Evolutionary conservation across 2,329 filamentous ascomycete species (phyloP), one percentile per base, ranked within the genome.

Genomic region (Pyrenophora seminiperda): DNA sequence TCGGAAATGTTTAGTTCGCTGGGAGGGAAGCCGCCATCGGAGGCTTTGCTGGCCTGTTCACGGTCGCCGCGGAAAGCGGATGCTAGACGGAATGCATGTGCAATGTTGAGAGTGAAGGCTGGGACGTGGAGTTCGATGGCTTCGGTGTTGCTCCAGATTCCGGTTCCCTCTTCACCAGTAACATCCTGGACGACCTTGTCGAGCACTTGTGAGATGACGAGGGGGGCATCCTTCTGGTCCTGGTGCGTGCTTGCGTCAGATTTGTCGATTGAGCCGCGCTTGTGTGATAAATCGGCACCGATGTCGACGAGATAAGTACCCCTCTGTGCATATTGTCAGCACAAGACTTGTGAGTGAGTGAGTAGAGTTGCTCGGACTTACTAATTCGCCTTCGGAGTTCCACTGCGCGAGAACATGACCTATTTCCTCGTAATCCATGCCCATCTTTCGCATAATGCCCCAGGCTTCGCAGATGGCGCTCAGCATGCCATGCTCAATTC

Each of bases 141-240:
- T 64, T 89, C 82, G 57, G 80, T 80, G 54, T 85, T 81, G 4
- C 82, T 81, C 86, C 85, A 89, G 39, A 83, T 79, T 0, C 85
- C 83, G 0, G 86, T 90, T 0, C 86, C 85, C 66, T 89, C 86
- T 32, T 83, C 82, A 42, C 82, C 79, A 24, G 85, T 83, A 15
- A 83, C 80, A 57, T 89, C 86, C 69, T 90, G 86, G 0, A 89
- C 85, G 1, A 90, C 86, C 64, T 88, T 88, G 69, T 89, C 87
- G 43, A 84, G 79, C 1, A 89, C 80, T 15, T 82, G 76, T 20
- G 81, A 79, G 1, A 90, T 76, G 0, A 89, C 80, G 29, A 82
- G 79, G 9, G 65, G 64, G 13, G 43, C 56, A n/a, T 64, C 27
- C 14, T 36, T 44, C 33, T 24, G 22, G 24, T 30, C 9, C 24